phyloP scores from a whole-genome alignment of 306 rosid genomes.

The Malus orientalis region DNA sequence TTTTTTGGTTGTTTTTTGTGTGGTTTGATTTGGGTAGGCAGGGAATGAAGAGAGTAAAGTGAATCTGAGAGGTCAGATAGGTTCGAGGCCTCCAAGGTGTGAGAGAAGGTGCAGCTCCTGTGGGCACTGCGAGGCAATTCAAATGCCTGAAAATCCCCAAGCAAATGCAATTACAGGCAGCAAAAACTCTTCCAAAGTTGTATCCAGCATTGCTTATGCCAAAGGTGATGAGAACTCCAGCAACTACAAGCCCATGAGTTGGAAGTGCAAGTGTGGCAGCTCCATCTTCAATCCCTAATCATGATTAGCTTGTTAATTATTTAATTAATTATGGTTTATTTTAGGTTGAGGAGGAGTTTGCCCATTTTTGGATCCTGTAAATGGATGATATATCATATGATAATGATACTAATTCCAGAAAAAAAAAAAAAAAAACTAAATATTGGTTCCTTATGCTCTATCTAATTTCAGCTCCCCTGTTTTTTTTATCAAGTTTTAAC shows the following conservation, averaged over 20 bases:
- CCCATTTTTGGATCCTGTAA: slow-evolving; percentile 21
- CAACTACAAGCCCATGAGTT: slow-evolving; percentile 92
- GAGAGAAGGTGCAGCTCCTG: slow-evolving; percentile 75
- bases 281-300: slow-evolving; percentile 63
- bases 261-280: slow-evolving; percentile 96
- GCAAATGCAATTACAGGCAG: slow-evolving; percentile 24
- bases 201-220: slow-evolving; percentile 30
- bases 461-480: not conserved
- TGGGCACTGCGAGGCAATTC: slow-evolving; percentile 59
- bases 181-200: slow-evolving; percentile 34
- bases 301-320: not conserved
- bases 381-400: not conserved
- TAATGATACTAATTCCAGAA: not conserved
- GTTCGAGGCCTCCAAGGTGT: slow-evolving; percentile 90
- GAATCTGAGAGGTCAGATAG: slow-evolving; percentile 52
- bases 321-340: not conserved
- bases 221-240: slow-evolving; percentile 45
- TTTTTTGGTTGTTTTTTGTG: not conserved
- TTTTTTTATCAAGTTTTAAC: not conserved
- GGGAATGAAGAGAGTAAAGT: slow-evolving; percentile 33
- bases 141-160: slow-evolving; percentile 54
- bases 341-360: slow-evolving; percentile 6
- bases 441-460: not conserved
- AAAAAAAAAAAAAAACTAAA: not conserved
- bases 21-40: slow-evolving; percentile 23